These are phyloP conservation scores for Conoideocrella luteorostrata DNA, from an alignment of 2,329 filamentous ascomycete species.

Conservation along the genomic window DNA sequence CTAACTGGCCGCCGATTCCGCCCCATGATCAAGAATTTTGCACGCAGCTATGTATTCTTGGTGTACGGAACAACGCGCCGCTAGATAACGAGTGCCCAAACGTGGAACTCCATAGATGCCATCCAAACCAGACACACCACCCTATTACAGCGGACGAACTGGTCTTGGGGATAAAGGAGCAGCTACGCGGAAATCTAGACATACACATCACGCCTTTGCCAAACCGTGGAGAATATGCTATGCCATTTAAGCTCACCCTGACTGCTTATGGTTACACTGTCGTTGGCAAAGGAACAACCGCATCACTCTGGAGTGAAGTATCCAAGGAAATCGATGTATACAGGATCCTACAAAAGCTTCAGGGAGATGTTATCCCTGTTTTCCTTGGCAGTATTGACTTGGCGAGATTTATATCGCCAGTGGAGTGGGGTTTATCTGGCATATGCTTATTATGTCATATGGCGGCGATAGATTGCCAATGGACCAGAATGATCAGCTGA, in stretches of 20 bases:
- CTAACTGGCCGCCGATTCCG: neutral
- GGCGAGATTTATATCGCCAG: conserved; percentile 1
- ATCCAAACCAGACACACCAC: neutral
- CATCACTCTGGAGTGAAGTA: neutral
- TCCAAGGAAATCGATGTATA: conserved; percentile 1
- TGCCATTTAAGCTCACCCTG: conserved; percentile 5
- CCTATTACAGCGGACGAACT: neutral
- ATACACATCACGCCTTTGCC: neutral
- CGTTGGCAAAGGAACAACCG: conserved; percentile 6
- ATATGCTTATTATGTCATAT: conserved; percentile 6
- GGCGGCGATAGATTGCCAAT: too few species aligned
- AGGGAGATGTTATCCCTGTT: conserved; percentile 2
- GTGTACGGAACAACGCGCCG: neutral
- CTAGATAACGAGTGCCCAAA: conserved; percentile 4
- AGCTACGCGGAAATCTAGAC: conserved; percentile 2
- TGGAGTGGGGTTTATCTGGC: neutral
- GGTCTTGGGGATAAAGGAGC: neutral
- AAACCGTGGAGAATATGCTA: neutral
- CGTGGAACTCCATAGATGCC: neutral
- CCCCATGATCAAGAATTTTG: neutral
- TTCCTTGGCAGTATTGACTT: conserved; percentile 4
- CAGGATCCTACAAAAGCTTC: neutral
- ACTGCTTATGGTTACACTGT: conserved; percentile 6
- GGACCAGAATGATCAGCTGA: too few species aligned
- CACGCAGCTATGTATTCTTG: neutral